A percentile compares a stretch with the other conserved stretches of the same genome.
phyloP scores from a whole-genome alignment of 2,329 filamentous ascomycete species.

The Podosphaera fusca region DNA sequence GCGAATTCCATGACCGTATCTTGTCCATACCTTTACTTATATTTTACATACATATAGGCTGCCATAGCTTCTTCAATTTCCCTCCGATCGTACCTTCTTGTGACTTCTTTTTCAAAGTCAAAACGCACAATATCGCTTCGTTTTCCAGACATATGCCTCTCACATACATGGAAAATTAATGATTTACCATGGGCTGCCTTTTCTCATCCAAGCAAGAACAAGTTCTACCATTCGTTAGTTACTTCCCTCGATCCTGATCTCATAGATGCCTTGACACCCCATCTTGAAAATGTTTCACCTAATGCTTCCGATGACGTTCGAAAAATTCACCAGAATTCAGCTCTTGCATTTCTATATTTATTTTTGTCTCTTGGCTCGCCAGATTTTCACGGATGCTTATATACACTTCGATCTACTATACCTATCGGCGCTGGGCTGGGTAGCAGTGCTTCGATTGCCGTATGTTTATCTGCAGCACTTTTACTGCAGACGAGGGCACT shows the following conservation, averaged over 20 bases:
- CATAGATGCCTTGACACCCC: conserved; percentile 56
- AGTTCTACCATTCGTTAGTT: conserved; percentile 78
- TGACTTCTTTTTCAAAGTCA: conserved; percentile 83
- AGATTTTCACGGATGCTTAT: conserved; percentile 59
- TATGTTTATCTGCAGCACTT: conserved; percentile 67
- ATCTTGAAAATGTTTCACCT: conserved; percentile 48
- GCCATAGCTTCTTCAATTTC: conserved; percentile 91
- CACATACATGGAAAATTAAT: conserved; percentile 88
- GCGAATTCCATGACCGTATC: conserved; percentile 6
- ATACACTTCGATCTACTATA: conserved; percentile 81
- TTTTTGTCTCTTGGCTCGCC: conserved; percentile 70
- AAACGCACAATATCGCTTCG: conserved; percentile 67
- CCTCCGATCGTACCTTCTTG: conserved; percentile 83
- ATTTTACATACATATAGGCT: conserved; percentile 25
- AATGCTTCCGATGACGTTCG: conserved; percentile 43
- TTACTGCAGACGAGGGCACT: conserved; percentile 73
- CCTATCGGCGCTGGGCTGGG: conserved; percentile 80
- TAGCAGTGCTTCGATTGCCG: conserved; percentile 81
- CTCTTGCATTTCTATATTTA: conserved; percentile 73
- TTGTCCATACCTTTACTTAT: conserved; percentile 1
- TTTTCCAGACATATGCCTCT: conserved; percentile 75
- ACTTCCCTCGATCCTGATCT: conserved; percentile 68
- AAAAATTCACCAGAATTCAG: conserved; percentile 66
- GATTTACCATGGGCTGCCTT: conserved; percentile 73
- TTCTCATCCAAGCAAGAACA: conserved; percentile 63